phyloP scores from a whole-genome alignment of 768 basidiomycete genomes.

The Lactarius indigo region DNA sequence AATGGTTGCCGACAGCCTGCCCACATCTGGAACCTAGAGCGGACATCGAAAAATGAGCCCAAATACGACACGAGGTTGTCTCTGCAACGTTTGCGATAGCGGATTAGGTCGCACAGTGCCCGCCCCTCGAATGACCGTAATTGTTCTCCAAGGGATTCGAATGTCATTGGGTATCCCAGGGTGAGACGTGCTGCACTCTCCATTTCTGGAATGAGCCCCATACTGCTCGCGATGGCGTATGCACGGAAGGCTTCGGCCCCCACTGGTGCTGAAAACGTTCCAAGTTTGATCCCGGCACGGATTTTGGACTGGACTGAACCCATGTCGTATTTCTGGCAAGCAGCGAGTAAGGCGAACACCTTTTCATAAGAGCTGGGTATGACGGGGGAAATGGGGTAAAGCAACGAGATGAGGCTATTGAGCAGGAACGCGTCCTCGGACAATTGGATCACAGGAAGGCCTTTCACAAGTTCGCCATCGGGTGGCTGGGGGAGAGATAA shows the following conservation, averaged over 20 bases:
- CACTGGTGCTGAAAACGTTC: background rate
- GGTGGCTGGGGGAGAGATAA: background rate
- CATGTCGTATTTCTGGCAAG: background rate
- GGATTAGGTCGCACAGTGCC: background rate
- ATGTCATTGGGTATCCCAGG: background rate
- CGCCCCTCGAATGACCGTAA: background rate
- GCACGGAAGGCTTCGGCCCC: background rate
- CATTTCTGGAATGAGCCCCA: background rate
- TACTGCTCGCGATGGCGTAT: background rate
- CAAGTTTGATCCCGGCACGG: background rate
- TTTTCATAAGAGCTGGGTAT: background rate
- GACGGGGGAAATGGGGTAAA: background rate
- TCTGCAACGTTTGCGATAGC: background rate
- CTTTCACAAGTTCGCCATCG: background rate
- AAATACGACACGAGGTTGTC: background rate
- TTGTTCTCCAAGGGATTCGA: background rate
- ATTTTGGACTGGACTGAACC: background rate
- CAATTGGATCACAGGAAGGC: background rate
- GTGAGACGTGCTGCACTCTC: background rate
- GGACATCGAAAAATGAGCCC: background rate
- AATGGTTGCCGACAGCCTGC: background rate
- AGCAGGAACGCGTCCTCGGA: conserved; percentile 2
- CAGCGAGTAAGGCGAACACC: background rate
- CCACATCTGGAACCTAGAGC: background rate
- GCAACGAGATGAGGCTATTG: background rate